Evolutionary conservation across 208 protist species (phyloP).

Genomic region (Hexamita inflata): DNA sequence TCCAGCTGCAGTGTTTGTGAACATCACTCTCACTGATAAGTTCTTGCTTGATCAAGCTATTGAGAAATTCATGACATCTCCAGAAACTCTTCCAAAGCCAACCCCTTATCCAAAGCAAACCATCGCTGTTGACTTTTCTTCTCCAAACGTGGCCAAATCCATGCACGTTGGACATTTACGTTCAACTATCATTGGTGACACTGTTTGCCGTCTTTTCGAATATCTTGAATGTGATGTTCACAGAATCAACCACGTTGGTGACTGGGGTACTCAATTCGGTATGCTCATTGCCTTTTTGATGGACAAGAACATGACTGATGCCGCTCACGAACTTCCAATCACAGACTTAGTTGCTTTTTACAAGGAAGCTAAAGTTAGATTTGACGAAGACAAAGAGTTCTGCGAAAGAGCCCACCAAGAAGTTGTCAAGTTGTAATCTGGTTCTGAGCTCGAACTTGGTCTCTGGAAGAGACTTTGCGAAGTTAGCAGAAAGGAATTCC

Average conservation of each 20-base stretch:
- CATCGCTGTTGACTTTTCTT: slow-evolving; percentile 84
- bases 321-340: slow-evolving; percentile 63
- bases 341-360: slow-evolving; percentile 76
- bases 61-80: not conserved
- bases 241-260: slow-evolving; percentile 88
- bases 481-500: slow-evolving; percentile 67
- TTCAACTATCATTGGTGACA: slow-evolving; percentile 91
- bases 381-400: slow-evolving; percentile 74
- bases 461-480: slow-evolving; percentile 56
- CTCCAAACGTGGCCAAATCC: slow-evolving; percentile 91
- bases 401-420: slow-evolving; percentile 64
- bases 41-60: not conserved
- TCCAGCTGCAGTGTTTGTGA: not conserved
- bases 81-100: not conserved
- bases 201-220: slow-evolving; percentile 55
- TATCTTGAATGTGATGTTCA: slow-evolving; percentile 71
- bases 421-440: slow-evolving; percentile 67
- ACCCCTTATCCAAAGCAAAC: not conserved
- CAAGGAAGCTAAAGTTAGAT: slow-evolving; percentile 70
- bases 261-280: slow-evolving; percentile 93
- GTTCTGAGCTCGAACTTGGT: slow-evolving; percentile 58
- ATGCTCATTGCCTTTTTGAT: slow-evolving; percentile 87
- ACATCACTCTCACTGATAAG: not conserved
- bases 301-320: slow-evolving; percentile 48
- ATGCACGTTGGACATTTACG: slow-evolving; percentile 93